Conservation (phyloP, 192 early-diverging fungal genomes). For the Coemansia aciculifera region DNA sequence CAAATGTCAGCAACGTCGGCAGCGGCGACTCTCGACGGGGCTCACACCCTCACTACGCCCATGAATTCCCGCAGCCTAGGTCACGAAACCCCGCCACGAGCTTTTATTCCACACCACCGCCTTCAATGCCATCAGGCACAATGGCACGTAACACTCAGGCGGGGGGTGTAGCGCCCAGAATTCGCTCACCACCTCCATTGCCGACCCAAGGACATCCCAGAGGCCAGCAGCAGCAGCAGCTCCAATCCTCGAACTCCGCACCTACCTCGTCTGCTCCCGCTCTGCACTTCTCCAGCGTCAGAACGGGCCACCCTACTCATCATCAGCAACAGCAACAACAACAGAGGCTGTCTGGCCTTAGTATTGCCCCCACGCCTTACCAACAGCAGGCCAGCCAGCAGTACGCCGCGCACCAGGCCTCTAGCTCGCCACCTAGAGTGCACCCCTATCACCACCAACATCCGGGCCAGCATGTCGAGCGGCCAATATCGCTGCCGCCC, state of each 20-base stretch:
- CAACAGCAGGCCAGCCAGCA: slow-evolving; percentile 14
- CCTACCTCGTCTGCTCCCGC: slow-evolving; percentile 25
- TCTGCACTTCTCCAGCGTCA: slow-evolving; percentile 10
- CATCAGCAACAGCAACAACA: slow-evolving; percentile 20
- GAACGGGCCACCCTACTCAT: slow-evolving; percentile 9
- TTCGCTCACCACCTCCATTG: slow-evolving; percentile 17
- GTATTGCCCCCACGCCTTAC: background rate
- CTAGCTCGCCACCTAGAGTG: slow-evolving; percentile 21
- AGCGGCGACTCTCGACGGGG: background rate
- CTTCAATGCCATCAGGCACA: slow-evolving; percentile 15
- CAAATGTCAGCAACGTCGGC: background rate
- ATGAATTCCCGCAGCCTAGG: slow-evolving; percentile 12
- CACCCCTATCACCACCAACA: slow-evolving; percentile 6
- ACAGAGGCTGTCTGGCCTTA: slow-evolving; percentile 10
- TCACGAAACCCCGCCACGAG: slow-evolving; percentile 16
- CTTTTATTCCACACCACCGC: slow-evolving; percentile 19
- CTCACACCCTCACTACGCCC: background rate
- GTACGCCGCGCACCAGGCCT: slow-evolving; percentile 11
- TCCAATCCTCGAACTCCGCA: slow-evolving; percentile 18
- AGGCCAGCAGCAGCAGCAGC: slow-evolving; percentile 15
- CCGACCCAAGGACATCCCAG: slow-evolving; percentile 6
- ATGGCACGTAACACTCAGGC: slow-evolving; percentile 5
- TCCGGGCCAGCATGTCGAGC: slow-evolving; percentile 12
- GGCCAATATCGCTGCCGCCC: slow-evolving; percentile 20
- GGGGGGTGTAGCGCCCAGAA: slow-evolving; percentile 12